A percentile compares a stretch with the other conserved stretches of the same genome.
phyloP scores from a whole-genome alignment of 495 filamentous ascomycete species.

The Lasiosphaeris hirsuta region DNA sequence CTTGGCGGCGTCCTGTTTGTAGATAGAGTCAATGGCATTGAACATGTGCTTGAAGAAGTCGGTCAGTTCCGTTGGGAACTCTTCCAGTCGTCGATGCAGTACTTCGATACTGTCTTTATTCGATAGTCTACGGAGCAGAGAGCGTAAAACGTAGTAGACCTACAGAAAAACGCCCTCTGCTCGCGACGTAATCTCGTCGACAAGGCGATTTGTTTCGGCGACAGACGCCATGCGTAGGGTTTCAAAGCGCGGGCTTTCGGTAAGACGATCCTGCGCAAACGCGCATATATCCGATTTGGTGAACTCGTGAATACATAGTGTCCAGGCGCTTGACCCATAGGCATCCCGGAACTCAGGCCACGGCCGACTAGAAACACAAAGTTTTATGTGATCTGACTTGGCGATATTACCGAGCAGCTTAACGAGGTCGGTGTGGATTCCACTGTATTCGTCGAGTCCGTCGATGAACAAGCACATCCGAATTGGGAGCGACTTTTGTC shows the following conservation, averaged over 20 bases:
- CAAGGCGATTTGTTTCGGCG: background rate
- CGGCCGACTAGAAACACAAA: background rate
- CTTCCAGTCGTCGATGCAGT: background rate
- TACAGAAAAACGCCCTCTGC: conserved; percentile 3
- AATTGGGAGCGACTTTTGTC: no score
- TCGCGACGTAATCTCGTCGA: background rate
- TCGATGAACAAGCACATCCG: background rate
- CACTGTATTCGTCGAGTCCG: background rate
- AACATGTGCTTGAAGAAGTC: background rate
- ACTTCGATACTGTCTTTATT: background rate
- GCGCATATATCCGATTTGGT: background rate
- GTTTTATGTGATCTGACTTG: background rate
- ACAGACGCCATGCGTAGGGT: no score
- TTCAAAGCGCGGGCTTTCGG: background rate
- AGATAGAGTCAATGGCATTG: no score
- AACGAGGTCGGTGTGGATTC: background rate
- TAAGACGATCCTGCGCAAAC: background rate
- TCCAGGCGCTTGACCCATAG: background rate
- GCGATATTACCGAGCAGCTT: background rate
- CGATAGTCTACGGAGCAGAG: background rate
- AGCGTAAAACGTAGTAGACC: background rate
- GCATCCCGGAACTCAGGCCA: background rate
- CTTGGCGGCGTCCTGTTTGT: no score
- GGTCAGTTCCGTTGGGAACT: background rate
- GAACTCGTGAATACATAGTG: background rate